Evolutionary conservation across 2,329 filamentous ascomycete species (phyloP).

Genomic region (Botrytis tulipae): DNA sequence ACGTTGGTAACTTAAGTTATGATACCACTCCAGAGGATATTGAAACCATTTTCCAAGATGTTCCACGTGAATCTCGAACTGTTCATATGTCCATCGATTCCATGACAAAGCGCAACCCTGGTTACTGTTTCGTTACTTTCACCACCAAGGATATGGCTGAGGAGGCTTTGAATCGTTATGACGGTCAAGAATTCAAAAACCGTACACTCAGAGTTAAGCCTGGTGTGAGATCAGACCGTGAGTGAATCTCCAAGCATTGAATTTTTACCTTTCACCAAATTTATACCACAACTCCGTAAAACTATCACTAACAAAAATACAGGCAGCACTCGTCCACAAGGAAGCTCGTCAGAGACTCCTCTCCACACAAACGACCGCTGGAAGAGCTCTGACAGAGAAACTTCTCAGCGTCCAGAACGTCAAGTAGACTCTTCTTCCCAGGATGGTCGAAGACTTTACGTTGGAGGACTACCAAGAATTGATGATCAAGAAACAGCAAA

Average conservation of each 20-base stretch:
- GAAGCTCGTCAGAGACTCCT: conserved; percentile 3
- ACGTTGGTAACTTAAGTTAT: conserved; percentile 56
- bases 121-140: conserved; percentile 74
- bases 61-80: conserved; percentile 47
- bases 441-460: conserved; percentile 47
- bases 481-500: conserved; percentile 48
- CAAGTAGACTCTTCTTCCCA: conserved; percentile 28
- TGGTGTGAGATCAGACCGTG: conserved; percentile 45
- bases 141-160: conserved; percentile 55
- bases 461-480: conserved; percentile 52
- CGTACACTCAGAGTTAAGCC: conserved; percentile 63
- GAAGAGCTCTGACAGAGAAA: conserved; percentile 26
- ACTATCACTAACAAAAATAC: not conserved
- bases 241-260: conserved; percentile 20
- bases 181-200: conserved; percentile 53
- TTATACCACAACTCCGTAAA: not conserved
- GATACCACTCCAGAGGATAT: conserved; percentile 51
- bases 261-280: not conserved
- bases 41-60: conserved; percentile 46
- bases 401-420: conserved; percentile 20
- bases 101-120: conserved; percentile 66
- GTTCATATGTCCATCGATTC: conserved; percentile 69
- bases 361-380: conserved; percentile 30
- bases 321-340: conserved; percentile 17
- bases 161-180: conserved; percentile 55